phyloP scores from a whole-genome alignment of 2,329 filamentous ascomycete species.

The Neonectria ditissima region DNA sequence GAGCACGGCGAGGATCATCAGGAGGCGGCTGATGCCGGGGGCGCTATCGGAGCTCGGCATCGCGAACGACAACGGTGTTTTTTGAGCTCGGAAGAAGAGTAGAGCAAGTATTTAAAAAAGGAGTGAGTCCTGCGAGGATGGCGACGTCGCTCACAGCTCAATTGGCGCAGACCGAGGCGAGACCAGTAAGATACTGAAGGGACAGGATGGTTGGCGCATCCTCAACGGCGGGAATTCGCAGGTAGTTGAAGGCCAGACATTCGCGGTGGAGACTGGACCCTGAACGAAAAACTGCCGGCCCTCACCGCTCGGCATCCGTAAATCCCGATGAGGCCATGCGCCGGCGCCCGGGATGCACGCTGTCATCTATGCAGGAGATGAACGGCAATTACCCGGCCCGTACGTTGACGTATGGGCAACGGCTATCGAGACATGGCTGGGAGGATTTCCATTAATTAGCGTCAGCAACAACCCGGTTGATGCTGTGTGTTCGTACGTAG shows the following conservation, averaged over 20 bases:
- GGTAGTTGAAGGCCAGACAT: conserved; percentile 19
- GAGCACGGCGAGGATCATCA: conserved; percentile 64
- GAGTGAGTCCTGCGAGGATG: not conserved
- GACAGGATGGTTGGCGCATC: not conserved
- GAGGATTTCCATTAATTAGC: not conserved
- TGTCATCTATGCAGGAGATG: conserved; percentile 16
- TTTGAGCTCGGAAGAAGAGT: not conserved
- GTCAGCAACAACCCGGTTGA: not conserved
- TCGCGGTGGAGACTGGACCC: conserved; percentile 27
- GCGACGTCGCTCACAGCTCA: conserved; percentile 21
- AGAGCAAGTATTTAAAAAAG: conserved; percentile 1
- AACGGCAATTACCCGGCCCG: conserved; percentile 29
- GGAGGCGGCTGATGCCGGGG: conserved; percentile 50
- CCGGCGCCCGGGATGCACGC: conserved; percentile 14
- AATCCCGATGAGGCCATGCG: conserved; percentile 41
- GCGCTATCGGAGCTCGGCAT: conserved; percentile 24
- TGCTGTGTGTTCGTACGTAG: not conserved
- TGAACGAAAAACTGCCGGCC: conserved; percentile 35
- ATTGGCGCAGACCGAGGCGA: conserved; percentile 24
- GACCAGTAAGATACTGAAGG: not conserved
- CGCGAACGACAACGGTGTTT: not conserved
- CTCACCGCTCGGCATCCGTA: conserved; percentile 45
- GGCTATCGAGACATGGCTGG: conserved; percentile 10
- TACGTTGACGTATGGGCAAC: conserved; percentile 1
- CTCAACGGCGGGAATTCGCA: conserved; percentile 29